Evolutionary conservation across 768 basidiomycete genomes (phyloP).

Genomic region (Calvatia gigantea): DNA sequence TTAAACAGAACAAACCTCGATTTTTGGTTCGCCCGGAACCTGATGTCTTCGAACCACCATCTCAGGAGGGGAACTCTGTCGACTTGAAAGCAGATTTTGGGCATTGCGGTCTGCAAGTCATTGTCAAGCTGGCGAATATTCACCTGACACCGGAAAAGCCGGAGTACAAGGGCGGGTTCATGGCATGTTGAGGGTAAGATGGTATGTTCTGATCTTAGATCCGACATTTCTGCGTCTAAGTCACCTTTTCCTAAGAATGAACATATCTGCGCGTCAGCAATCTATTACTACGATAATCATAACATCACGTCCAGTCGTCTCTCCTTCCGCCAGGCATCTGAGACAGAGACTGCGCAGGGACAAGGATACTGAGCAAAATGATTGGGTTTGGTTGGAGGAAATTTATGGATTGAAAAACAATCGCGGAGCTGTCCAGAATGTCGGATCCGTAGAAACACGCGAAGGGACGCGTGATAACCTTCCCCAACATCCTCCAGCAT

Average conservation of each 20-base stretch:
- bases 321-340: constrained; percentile 18
- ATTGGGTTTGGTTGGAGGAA: constrained; percentile 19
- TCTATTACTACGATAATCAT: constrained; percentile 25
- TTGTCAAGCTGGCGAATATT: constrained; percentile 21
- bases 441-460: constrained; percentile 25
- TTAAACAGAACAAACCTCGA: background rate
- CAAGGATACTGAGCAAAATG: constrained; percentile 18
- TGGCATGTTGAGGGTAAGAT: constrained; percentile 20
- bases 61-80: background rate
- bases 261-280: constrained; percentile 24
- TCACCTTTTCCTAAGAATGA: constrained; percentile 17
- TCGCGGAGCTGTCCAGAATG: constrained; percentile 16
- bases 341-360: too few relatives aligned
- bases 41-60: too few relatives aligned
- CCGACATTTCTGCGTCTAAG: too few relatives aligned
- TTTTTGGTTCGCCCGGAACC: background rate
- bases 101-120: constrained; percentile 16
- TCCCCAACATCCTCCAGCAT: constrained; percentile 37
- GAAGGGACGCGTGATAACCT: constrained; percentile 26
- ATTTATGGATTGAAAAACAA: constrained; percentile 18
- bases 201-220: constrained; percentile 8
- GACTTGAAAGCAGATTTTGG: constrained; percentile 10
- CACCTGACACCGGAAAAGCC: constrained; percentile 18
- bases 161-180: constrained; percentile 13
- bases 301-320: constrained; percentile 28